These are phyloP conservation scores for Jacaranda copaia DNA, from an alignment of 257 asterid species.

Conservation along the genomic window DNA sequence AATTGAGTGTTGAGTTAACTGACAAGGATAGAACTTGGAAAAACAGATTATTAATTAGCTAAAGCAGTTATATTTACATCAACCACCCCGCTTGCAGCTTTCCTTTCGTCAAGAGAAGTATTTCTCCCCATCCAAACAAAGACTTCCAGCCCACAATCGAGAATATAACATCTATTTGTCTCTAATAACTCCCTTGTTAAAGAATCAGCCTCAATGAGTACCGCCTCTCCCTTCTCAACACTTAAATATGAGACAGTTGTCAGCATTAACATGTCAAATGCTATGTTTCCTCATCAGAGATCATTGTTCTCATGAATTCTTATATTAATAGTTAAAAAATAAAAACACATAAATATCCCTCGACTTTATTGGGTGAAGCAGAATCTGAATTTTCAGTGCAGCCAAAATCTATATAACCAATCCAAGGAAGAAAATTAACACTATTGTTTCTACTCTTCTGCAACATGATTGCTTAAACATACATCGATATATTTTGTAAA, in stretches of 20 bases:
- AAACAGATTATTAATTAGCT: conserved; percentile 24
- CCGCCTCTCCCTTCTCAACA: conserved; percentile 70
- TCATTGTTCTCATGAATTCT: conserved; percentile 27
- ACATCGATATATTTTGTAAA: too few species aligned
- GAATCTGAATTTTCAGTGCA: conserved; percentile 3
- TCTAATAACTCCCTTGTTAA: conserved; percentile 63
- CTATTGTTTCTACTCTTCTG: not conserved
- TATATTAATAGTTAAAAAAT: conserved; percentile 23
- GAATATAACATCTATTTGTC: conserved; percentile 69
- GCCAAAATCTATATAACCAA: conserved; percentile 9
- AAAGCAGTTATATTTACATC: conserved; percentile 59
- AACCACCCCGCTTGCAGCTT: conserved; percentile 58
- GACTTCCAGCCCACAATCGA: conserved; percentile 69
- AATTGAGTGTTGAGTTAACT: conserved; percentile 8
- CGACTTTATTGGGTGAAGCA: not conserved
- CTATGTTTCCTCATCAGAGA: conserved; percentile 23
- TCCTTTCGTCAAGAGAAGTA: conserved; percentile 70
- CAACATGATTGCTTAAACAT: not conserved
- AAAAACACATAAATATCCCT: not conserved
- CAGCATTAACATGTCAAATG: conserved; percentile 33
- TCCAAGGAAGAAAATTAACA: conserved; percentile 1
- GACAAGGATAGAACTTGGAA: conserved; percentile 24
- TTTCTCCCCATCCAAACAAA: conserved; percentile 83
- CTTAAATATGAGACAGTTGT: conserved; percentile 45
- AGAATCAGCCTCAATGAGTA: conserved; percentile 66